Base-by-base conservation (phyloP, 495 filamentous ascomycete genomes). In the Lophium mytilinum region DNA sequence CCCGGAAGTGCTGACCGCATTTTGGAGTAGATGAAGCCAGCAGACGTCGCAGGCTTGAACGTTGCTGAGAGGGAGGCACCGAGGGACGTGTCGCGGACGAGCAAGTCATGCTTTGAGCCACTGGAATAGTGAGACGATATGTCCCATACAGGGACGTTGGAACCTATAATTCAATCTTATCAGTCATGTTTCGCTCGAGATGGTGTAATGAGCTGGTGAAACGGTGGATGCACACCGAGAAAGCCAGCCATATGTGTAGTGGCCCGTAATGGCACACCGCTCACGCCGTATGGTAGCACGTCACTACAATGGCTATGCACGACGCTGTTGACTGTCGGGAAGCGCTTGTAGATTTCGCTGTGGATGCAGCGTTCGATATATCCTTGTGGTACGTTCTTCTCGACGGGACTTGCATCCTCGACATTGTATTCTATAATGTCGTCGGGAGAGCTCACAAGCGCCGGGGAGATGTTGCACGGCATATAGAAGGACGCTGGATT, bases 161-260 rank as follows among this genome's bases (percentile, higher is more conserved):
- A 50, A 19, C 60, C 57, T 65, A 40, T 19, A 12, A 24, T 12
- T n/a, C 21, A 52, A 35, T 17, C 9, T 43, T 1, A 50, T 36
- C 14, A 34, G 35, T 39, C 4, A 9, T 19, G 10, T 3, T 12
- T 48, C 35, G 15, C 14, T 10, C 47, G 47, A 24, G 17, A 33
- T 50, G 17, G n/a, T 6, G n/a, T 37, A 17, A 39, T 21, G 33
- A 33, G 24, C 24, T 30, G 24, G 24, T 30, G 6, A 12, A 50
- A n/a, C 37, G 34, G 15, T 42, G 52, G 18, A 12, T 17, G 47
- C 50, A 18, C 53, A 68, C 76, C 75, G 41, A 80, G 68, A 46
- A 81, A 78, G 1, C 76, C 76, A 8, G 76, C 77, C 69, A 76
- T 73, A 61, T 80, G 75, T 53, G 71, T 72, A 14, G 58, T 63